A percentile compares a stretch with the other conserved stretches of the same genome.
Evolutionary conservation across 2,329 filamentous ascomycete genomes (phyloP).

Genomic region (Nemania sp.): DNA sequence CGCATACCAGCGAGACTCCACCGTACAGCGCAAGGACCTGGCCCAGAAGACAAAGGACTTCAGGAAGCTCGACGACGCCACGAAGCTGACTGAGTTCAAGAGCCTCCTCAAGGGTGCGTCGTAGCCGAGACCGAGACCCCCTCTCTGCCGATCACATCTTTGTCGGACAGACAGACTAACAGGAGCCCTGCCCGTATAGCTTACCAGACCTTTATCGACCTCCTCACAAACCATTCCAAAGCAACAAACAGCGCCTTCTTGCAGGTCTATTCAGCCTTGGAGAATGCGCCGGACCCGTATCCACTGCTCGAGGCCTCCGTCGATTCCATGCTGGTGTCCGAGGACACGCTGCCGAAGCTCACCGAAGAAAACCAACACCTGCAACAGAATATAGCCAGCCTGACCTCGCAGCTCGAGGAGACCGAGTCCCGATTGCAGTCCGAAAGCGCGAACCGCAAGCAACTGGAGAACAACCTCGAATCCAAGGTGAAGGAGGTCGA

Average conservation of each 20-base stretch:
- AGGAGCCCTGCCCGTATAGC: slow-evolving; percentile 54
- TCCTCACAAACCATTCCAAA: slow-evolving; percentile 95
- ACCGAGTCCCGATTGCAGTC: slow-evolving; percentile 79
- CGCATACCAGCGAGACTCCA: slow-evolving; percentile 89
- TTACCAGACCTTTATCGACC: slow-evolving; percentile 96
- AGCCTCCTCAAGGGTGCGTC: slow-evolving; percentile 77
- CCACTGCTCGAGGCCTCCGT: slow-evolving; percentile 95
- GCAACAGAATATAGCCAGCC: slow-evolving; percentile 74
- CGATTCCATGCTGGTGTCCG: slow-evolving; percentile 87
- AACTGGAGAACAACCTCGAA: slow-evolving; percentile 78
- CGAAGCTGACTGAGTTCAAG: slow-evolving; percentile 88
- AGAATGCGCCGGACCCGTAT: slow-evolving; percentile 95
- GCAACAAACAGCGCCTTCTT: slow-evolving; percentile 91
- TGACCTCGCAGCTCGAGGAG: slow-evolving; percentile 82
- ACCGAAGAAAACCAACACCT: slow-evolving; percentile 86
- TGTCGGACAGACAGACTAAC: slow-evolving; percentile 9
- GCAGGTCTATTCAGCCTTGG: slow-evolving; percentile 88
- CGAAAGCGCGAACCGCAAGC: slow-evolving; percentile 73
- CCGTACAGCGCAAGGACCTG: slow-evolving; percentile 92
- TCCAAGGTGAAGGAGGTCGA: slow-evolving; percentile 86
- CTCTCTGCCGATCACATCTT: not conserved
- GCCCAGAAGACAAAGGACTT: slow-evolving; percentile 99
- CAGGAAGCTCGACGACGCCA: slow-evolving; percentile 82
- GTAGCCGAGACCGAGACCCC: not conserved
- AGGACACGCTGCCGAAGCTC: slow-evolving; percentile 89